phyloP scores from a whole-genome alignment of 441 rosid genomes.

The Populus hybrid region DNA sequence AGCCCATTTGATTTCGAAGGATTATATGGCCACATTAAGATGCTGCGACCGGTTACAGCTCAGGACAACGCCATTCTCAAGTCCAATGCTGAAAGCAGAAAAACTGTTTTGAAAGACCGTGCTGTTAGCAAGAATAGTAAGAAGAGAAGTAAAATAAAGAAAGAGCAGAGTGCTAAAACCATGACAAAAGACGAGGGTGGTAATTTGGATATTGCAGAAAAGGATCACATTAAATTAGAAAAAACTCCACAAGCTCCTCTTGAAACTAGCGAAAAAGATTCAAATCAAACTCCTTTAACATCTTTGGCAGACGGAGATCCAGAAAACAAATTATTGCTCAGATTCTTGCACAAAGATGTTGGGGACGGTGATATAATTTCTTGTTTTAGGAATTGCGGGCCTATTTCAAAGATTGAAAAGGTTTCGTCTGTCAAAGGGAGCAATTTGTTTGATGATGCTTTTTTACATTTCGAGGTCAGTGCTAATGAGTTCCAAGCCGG shows the following conservation, averaged over 20 bases:
- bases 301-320: conserved; percentile 9
- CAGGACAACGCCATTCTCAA: not conserved
- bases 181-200: not conserved
- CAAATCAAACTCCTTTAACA: conserved; percentile 5
- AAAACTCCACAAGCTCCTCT: conserved; percentile 10
- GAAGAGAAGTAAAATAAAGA: not conserved
- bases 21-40: conserved; percentile 11
- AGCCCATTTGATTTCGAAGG: not conserved
- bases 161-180: conserved; percentile 12
- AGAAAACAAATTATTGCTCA: conserved; percentile 25
- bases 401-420: conserved; percentile 24
- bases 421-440: conserved; percentile 21
- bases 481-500: not conserved
- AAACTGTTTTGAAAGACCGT: conserved; percentile 1
- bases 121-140: conserved; percentile 4
- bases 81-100: conserved; percentile 13
- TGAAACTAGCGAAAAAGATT: conserved; percentile 17
- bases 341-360: conserved; percentile 23
- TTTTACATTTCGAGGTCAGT: conserved; percentile 33
- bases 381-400: conserved; percentile 21
- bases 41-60: not conserved
- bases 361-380: conserved; percentile 10
- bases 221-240: not conserved
- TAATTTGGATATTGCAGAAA: not conserved
- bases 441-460: conserved; percentile 27